Evolutionary conservation across 495 filamentous ascomycete genomes (phyloP), one percentile per base, ranked within the genome.

Genomic region (Immersiella caudata): DNA sequence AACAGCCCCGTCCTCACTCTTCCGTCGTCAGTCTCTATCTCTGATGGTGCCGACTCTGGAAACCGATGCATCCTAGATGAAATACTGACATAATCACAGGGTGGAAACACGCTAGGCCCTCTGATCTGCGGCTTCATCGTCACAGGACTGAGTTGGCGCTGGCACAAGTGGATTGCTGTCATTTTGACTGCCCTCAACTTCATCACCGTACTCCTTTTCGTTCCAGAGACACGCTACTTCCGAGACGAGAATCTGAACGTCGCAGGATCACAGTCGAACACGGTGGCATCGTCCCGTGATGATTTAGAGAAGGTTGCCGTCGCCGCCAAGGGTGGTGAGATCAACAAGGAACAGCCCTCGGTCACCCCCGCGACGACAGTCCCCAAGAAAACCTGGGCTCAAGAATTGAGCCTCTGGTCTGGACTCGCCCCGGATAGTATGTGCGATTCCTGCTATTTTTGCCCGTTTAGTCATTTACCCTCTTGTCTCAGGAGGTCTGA

Each of bases 161-260:
- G 78, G 76, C 77, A 77, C 62, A 78, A 75, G 62, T 79, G 72
- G 75, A 71, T 79, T 22, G 66, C 74, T 5, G 71, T 72, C 24
- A 78, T 79, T 57, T 64, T 78, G 24, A 74, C 68, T 2, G 67
- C 61, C 40, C 60, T 71, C 62, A 78, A 74, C 60, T 81, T 76
- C 55, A 5, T 80, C 35, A 71, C 79, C 12, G 74, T 75, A 16
- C 21, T 80, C 22, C 72, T 80, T 40, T 73, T 75, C 20, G 72
- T 81, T 26, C 80, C 78, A 7, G 80, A 83, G 64, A 82, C 79
- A 29, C 71, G 75, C 11, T 80, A 79, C 56, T 69, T 68, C n/a
- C 72, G 78, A 20, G 66, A 68, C n/a, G 75, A 73, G 22, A 70
- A 40, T 46, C 51, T 35, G 56, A 68, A 68, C 50, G 29, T 67